Evolutionary conservation across 1,284 basidiomycete genomes (phyloP).

Genomic region (Vanrija humicola): DNA sequence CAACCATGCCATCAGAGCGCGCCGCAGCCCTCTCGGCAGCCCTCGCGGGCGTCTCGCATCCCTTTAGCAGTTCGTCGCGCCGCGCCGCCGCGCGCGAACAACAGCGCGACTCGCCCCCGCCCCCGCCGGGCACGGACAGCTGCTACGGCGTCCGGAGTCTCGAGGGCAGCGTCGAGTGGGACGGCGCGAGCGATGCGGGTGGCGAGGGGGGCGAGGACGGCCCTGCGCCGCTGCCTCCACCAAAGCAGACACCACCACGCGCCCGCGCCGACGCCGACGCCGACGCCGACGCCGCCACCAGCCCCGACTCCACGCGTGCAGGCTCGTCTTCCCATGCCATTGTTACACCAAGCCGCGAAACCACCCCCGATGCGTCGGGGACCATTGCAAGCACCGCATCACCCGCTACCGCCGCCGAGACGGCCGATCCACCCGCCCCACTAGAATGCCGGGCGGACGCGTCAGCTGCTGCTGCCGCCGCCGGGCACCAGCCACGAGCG

Average conservation of each 20-base stretch:
- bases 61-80: constrained; percentile 13
- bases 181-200: no score
- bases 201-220: no score
- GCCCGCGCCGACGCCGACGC: neutral
- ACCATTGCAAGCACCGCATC: neutral
- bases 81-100: neutral
- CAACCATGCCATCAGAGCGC: neutral
- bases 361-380: no score
- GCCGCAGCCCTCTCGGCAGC: constrained; percentile 10
- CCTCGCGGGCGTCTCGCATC: constrained; percentile 5
- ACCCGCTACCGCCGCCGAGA: neutral
- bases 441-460: neutral
- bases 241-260: no score
- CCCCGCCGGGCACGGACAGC: constrained; percentile 20
- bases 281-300: neutral
- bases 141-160: constrained; percentile 31
- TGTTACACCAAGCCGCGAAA: no score
- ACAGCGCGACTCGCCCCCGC: constrained; percentile 5
- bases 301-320: no score
- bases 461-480: neutral
- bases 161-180: constrained; percentile 15
- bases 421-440: neutral
- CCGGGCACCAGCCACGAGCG: neutral
- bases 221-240: no score
- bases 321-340: no score